A percentile compares a stretch with the other conserved stretches of the same genome.
These are phyloP conservation scores for Ulmus americana DNA, from an alignment of 331 rosid species.

Conservation along the genomic window DNA sequence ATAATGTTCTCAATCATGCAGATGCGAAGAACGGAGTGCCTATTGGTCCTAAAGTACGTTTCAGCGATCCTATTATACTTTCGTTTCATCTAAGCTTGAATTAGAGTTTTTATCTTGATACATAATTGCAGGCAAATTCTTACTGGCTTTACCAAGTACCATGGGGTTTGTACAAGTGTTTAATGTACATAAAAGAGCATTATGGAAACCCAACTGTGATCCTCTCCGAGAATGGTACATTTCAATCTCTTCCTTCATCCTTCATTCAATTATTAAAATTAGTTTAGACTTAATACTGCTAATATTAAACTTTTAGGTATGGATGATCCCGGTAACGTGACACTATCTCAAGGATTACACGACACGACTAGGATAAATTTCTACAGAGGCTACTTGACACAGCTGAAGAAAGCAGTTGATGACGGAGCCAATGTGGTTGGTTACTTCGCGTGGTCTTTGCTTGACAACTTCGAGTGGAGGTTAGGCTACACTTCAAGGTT, in stretches of 20 bases:
- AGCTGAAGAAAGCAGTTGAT: slow-evolving; percentile 69
- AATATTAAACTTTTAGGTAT: slow-evolving; percentile 44
- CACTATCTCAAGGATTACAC: slow-evolving; percentile 49
- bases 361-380: slow-evolving; percentile 68
- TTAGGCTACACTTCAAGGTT: slow-evolving; percentile 85
- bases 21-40: slow-evolving; percentile 69
- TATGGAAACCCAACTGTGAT: slow-evolving; percentile 69
- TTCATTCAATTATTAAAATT: background rate
- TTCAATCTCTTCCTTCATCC: slow-evolving; percentile 2
- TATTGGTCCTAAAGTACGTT: slow-evolving; percentile 70
- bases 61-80: background rate
- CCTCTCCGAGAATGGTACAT: slow-evolving; percentile 73
- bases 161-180: slow-evolving; percentile 80
- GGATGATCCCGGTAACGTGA: slow-evolving; percentile 72
- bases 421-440: slow-evolving; percentile 73
- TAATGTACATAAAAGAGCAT: slow-evolving; percentile 56
- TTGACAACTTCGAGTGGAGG: slow-evolving; percentile 93
- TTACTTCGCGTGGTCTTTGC: slow-evolving; percentile 87
- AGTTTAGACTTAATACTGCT: background rate
- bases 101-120: slow-evolving; percentile 5
- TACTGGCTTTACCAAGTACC: slow-evolving; percentile 85
- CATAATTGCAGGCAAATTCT: slow-evolving; percentile 59
- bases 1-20: slow-evolving; percentile 27
- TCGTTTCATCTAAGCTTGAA: background rate
- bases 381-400: slow-evolving; percentile 57